Conservation (phyloP, 805 yeast genomes). For the Wickerhamiella brachini region DNA sequence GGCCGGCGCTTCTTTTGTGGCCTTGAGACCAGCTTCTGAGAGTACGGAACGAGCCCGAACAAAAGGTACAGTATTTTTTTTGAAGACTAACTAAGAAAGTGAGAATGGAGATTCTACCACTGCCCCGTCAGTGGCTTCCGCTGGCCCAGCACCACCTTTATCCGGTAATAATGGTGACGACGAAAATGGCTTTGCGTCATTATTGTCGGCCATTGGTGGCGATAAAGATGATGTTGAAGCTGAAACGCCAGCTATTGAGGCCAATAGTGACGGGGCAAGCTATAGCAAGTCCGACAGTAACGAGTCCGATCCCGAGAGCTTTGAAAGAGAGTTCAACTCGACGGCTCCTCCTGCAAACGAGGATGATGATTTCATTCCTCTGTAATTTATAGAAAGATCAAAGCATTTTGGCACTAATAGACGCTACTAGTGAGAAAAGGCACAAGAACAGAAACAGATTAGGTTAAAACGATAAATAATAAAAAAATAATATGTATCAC, state of each 20-base stretch:
- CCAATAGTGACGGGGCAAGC: not conserved
- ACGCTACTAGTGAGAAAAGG: too few relatives aligned
- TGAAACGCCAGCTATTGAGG: not conserved
- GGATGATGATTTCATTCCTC: not conserved
- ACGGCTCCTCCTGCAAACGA: not conserved
- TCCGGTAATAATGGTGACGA: too few relatives aligned
- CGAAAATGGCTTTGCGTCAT: not conserved
- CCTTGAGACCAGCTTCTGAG: too few relatives aligned
- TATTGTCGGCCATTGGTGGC: not conserved
- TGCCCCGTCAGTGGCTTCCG: not conserved
- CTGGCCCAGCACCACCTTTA: not conserved
- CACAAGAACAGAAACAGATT: not conserved
- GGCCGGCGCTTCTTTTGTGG: not conserved
- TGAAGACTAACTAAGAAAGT: not conserved
- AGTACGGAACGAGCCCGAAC: slow-evolving; percentile 1
- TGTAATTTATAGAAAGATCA: not conserved
- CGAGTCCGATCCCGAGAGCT: not conserved
- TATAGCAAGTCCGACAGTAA: not conserved
- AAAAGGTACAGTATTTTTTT: slow-evolving; percentile 8
- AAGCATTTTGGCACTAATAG: too few relatives aligned
- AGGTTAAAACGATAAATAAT: not conserved
- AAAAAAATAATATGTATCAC: slow-evolving; percentile 18
- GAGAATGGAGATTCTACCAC: not conserved
- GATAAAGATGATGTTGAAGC: not conserved
- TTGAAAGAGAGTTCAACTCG: not conserved